These are phyloP conservation scores for Aspergillus ochraceus DNA, from an alignment of 2,329 filamentous ascomycete genomes.

Conservation along the genomic window DNA sequence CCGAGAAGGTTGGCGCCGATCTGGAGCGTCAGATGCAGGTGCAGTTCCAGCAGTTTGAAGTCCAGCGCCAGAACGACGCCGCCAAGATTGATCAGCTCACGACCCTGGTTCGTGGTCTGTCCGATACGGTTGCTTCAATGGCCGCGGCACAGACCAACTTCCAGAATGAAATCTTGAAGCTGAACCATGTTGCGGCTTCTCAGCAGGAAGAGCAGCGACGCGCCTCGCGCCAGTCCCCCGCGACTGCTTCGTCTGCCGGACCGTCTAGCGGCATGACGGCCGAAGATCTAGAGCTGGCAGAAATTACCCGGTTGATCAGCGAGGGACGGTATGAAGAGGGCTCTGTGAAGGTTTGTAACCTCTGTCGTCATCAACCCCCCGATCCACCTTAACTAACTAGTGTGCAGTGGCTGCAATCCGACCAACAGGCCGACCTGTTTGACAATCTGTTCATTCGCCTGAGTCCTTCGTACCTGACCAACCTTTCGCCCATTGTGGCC, in stretches of 20 bases:
- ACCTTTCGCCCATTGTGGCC: conserved; percentile 57
- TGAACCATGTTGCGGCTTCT: conserved; percentile 32
- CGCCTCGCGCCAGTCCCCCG: conserved; percentile 16
- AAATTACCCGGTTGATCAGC: conserved; percentile 43
- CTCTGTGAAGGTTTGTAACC: conserved; percentile 43
- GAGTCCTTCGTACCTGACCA: conserved; percentile 56
- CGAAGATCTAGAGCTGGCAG: conserved; percentile 43
- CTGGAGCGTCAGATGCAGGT: conserved; percentile 62
- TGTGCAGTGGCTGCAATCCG: conserved; percentile 61
- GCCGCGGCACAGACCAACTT: conserved; percentile 43
- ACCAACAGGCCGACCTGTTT: conserved; percentile 60
- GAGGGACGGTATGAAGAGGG: conserved; percentile 45
- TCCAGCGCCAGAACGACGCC: conserved; percentile 54
- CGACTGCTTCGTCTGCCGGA: conserved; percentile 10
- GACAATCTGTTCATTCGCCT: conserved; percentile 60
- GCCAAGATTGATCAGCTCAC: conserved; percentile 63
- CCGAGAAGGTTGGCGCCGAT: conserved; percentile 67
- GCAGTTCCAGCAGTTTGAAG: conserved; percentile 53
- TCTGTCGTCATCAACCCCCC: neutral
- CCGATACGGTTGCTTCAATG: conserved; percentile 52
- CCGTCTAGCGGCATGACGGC: conserved; percentile 22
- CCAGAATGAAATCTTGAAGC: conserved; percentile 41
- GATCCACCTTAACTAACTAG: neutral
- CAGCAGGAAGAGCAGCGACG: conserved; percentile 22
- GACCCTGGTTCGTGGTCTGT: conserved; percentile 53